Conservation (phyloP, 306 rosid genomes). For the Gastrolobium villosum region DNA sequence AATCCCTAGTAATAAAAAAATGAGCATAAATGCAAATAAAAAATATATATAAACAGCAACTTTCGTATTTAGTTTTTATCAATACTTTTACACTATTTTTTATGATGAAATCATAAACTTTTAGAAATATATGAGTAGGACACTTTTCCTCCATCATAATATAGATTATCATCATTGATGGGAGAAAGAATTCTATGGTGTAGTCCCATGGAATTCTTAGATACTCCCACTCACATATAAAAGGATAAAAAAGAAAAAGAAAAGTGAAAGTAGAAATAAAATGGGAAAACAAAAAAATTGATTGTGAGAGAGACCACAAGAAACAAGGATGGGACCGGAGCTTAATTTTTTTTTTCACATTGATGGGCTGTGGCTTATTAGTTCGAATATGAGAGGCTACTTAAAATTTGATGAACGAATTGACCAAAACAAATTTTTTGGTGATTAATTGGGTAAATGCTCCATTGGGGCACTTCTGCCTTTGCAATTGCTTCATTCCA, state of each 20-base stretch:
- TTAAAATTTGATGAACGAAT: slow-evolving; percentile 12
- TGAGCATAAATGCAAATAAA: neutral
- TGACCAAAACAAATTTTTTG: neutral
- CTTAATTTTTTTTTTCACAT: no score
- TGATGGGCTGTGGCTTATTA: neutral
- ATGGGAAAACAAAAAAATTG: no score
- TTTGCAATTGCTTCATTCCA: neutral
- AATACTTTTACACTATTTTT: neutral
- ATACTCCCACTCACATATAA: no score
- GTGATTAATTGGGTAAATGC: neutral
- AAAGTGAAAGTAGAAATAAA: no score
- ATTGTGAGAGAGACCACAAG: no score
- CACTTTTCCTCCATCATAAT: neutral
- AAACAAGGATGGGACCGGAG: no score
- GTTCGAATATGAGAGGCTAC: neutral
- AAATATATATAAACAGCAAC: neutral
- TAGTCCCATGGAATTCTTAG: no score
- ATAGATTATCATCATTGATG: slow-evolving; percentile 4
- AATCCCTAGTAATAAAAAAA: neutral
- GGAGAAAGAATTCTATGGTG: no score
- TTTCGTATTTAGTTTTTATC: neutral
- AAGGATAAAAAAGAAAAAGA: no score
- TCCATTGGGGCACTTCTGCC: slow-evolving; percentile 11
- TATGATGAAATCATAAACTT: neutral
- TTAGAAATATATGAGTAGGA: neutral